These are phyloP conservation scores for Suillus cothurnatus DNA, from an alignment of 768 basidiomycete genomes.

Conservation along the genomic window DNA sequence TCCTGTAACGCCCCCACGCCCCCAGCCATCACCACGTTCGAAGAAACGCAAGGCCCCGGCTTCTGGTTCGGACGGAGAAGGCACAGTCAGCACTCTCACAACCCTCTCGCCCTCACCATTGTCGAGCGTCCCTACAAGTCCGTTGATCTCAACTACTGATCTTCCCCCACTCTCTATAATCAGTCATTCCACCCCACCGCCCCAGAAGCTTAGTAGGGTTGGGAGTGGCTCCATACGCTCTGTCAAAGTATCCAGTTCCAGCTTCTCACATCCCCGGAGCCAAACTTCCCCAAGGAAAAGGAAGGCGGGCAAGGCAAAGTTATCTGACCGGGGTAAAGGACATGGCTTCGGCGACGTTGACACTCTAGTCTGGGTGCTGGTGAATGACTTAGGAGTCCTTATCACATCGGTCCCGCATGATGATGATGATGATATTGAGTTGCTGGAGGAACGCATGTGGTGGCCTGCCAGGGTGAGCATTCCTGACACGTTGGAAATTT, in stretches of 20 bases:
- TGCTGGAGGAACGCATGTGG: constrained; percentile 45
- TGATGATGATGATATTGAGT: constrained; percentile 25
- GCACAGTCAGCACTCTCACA: constrained; percentile 12
- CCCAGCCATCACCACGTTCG: constrained; percentile 9
- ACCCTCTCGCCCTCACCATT: constrained; percentile 27
- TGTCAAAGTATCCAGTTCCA: constrained; percentile 12
- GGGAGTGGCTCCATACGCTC: constrained; percentile 18
- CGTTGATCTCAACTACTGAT: constrained; percentile 15
- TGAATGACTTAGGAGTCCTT: constrained; percentile 43
- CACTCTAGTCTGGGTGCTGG: constrained; percentile 53
- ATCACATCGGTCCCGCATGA: constrained; percentile 27
- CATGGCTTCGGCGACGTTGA: constrained; percentile 33
- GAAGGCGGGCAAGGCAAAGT: constrained; percentile 13
- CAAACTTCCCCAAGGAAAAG: constrained; percentile 23
- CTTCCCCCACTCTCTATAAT: constrained; percentile 21
- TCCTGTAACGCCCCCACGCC: constrained; percentile 7
- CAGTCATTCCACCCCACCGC: neutral
- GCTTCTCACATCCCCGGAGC: constrained; percentile 22
- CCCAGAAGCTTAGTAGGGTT: constrained; percentile 10
- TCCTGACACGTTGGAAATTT: constrained; percentile 12
- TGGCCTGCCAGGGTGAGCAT: constrained; percentile 69
- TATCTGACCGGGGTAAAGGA: constrained; percentile 4
- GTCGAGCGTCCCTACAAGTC: constrained; percentile 26
- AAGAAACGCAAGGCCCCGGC: constrained; percentile 30
- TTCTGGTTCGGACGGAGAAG: constrained; percentile 14